Base-by-base conservation (phyloP, 495 filamentous ascomycete species). In the Penicillium odoratum region DNA sequence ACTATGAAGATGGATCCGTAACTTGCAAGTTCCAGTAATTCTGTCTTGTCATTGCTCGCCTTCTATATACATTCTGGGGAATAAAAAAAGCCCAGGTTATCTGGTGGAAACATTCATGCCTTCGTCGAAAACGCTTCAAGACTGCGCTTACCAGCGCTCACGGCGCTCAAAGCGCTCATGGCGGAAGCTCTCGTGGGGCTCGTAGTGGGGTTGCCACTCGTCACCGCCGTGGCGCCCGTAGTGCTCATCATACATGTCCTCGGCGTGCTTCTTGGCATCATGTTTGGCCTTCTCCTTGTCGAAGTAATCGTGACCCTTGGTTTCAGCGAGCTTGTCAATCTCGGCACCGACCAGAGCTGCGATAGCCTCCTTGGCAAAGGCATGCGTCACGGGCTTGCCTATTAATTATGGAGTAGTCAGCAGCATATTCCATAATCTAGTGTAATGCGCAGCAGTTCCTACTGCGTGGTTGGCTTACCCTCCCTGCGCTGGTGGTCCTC, bases 271-370 rank as follows among this genome's bases (percentile, higher is more conserved):
- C 74, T 84, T 81, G 49, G 89, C 88, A 54, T 89, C 79, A 53
- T 81, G 78, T 65, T 87, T 85, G 51, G 87, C 85, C 65, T 78
- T 73, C 77, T 89, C 80, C 45, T 78, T 75, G 74, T 93, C 89
- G 21, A 21, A 21, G 21, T 21, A 56, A 84, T 69, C 64, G 76
- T 81, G 70, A 29, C 88, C 88, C 81, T 90, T 91, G 67, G 84
- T 89, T 82, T 93, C 88, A 66, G 82, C 78, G 33, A 93, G 78
- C 75, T 86, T 90, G 78, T 95, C 90, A 56, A 91, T 80, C 73
- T 93, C 87, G 55, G 81, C 85, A 42, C 84, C 89, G 48, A 85
- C 88, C 48, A 91, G 67, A 60, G 85, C 89, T 45, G 80, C 86
- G 18, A 93, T 76, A 36, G 86, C 66, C 72, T 92, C 90, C 78